Conservation (phyloP, 1,284 basidiomycete species). For the Cerrena zonata region DNA sequence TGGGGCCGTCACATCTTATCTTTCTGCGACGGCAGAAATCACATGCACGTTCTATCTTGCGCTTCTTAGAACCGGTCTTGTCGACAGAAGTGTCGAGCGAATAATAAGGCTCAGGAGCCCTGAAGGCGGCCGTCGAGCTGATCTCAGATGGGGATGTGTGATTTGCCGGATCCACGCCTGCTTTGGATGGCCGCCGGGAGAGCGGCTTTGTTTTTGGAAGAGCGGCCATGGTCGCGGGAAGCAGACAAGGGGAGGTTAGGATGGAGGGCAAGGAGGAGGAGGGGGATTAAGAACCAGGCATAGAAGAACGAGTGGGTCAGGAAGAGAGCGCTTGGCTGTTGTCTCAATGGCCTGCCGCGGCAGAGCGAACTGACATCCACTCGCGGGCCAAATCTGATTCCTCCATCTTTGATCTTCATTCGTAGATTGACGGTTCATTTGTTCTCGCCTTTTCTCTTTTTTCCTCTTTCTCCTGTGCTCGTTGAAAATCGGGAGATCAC, state of each 20-base stretch:
- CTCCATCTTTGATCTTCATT: constrained; percentile 1
- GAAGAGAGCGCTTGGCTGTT: background rate
- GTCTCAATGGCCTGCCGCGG: background rate
- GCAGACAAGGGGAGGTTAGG: background rate
- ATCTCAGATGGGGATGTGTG: constrained; percentile 3
- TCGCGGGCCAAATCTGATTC: background rate
- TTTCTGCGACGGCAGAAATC: constrained; percentile 64
- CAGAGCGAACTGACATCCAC: background rate
- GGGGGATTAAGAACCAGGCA: too few relatives aligned
- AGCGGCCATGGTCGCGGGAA: background rate
- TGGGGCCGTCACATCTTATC: constrained; percentile 66
- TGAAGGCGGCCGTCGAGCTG: constrained; percentile 5
- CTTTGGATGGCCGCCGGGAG: background rate
- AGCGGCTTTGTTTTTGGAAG: background rate
- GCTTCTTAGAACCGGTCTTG: constrained; percentile 36
- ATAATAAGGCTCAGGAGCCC: constrained; percentile 16
- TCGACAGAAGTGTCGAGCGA: constrained; percentile 20
- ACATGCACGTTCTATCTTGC: constrained; percentile 65
- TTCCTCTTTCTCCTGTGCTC: too few relatives aligned
- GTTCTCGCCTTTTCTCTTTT: background rate
- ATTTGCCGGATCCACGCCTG: constrained; percentile 1
- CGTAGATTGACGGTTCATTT: background rate
- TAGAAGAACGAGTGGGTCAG: too few relatives aligned
- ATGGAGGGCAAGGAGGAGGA: background rate
- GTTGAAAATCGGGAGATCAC: too few relatives aligned